phyloP scores from a whole-genome alignment of 768 basidiomycete species.

The Podaxis sp. region DNA sequence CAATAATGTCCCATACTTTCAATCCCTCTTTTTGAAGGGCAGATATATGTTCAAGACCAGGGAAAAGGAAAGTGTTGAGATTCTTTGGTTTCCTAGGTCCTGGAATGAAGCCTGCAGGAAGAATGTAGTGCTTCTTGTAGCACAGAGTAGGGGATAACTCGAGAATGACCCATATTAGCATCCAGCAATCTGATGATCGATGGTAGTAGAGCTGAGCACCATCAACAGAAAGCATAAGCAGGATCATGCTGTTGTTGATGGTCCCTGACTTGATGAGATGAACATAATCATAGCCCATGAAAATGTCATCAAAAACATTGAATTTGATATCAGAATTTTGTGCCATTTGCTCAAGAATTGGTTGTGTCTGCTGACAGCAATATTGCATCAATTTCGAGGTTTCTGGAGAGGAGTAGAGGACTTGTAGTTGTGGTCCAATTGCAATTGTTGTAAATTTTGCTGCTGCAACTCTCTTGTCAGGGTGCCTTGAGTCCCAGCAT shows the following conservation, averaged over 20 bases:
- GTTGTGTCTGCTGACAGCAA: constrained; percentile 20
- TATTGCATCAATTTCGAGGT: constrained; percentile 31
- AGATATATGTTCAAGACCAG: constrained; percentile 31
- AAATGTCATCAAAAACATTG: constrained; percentile 24
- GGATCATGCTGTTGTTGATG: constrained; percentile 26
- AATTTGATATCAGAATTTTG: background rate
- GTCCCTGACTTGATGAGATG: constrained; percentile 18
- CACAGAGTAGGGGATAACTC: constrained; percentile 24
- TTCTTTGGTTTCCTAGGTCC: constrained; percentile 34
- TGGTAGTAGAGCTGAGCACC: constrained; percentile 39
- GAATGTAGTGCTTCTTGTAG: constrained; percentile 27
- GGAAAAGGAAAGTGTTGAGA: constrained; percentile 34
- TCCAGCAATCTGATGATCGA: constrained; percentile 32
- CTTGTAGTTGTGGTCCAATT: constrained; percentile 43
- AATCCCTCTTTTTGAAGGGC: constrained; percentile 31
- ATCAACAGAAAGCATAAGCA: constrained; percentile 35
- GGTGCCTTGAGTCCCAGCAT: constrained; percentile 23
- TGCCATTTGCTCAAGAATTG: constrained; percentile 20
- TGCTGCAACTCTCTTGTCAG: constrained; percentile 17
- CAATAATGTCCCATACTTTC: constrained; percentile 28
- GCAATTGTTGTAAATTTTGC: constrained; percentile 38
- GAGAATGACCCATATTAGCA: constrained; percentile 30
- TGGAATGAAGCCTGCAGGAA: constrained; percentile 24
- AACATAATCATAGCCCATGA: constrained; percentile 27
- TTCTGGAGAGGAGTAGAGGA: constrained; percentile 22